Evolutionary conservation across 768 basidiomycete genomes (phyloP), one percentile per base, ranked within the genome.

Genomic region (Leccinellum rugosiceps): DNA sequence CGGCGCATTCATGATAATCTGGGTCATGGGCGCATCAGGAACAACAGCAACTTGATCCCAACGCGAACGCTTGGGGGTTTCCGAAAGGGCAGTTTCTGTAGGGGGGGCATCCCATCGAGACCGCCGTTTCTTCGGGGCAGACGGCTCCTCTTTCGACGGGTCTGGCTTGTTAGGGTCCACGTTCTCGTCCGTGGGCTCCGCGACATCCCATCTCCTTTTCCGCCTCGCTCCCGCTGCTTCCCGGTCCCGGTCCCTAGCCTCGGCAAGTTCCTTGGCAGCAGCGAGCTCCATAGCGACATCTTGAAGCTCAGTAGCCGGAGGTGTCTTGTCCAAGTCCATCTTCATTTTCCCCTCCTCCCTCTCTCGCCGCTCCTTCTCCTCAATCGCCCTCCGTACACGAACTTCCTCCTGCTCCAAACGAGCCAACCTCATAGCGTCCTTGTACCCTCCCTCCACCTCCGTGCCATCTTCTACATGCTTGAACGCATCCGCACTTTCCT

Each of bases 71-170:
- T 94, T 95, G 28, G 91, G 90, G 17, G 88, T 84, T 63, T 92
- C 86, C 41, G 78, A 71, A 32, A 68, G 65, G 13, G 13, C 4
- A 55, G 77, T 80, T 56, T 93, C 92, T 4, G 87, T 83, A 11
- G 95, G 94, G 0, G 94, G 85, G 52, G 94, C 93, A 72, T 98
- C 96, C 96, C 96, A 98, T 50, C 96, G 83, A 55, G 95, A 98
- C 63, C 93, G 86, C 58, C 92, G 88, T 75, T 96, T 96, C 76
- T 92, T 94, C 45, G 92, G 86, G 23, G 86, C 86, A 55, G 87
- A 83, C 26, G 79, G 81, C 52, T 90, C 90, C 65, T 92, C 85
- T 70, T 89, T 86, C 6, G 85, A 86, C 68, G 89, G 85, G 58
- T 83, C 82, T 59, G 69, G 73, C 70, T 79, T 78, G 53, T 84